Conservation (phyloP, 1,284 basidiomycete species). For the Pseudozyma pruni region DNA sequence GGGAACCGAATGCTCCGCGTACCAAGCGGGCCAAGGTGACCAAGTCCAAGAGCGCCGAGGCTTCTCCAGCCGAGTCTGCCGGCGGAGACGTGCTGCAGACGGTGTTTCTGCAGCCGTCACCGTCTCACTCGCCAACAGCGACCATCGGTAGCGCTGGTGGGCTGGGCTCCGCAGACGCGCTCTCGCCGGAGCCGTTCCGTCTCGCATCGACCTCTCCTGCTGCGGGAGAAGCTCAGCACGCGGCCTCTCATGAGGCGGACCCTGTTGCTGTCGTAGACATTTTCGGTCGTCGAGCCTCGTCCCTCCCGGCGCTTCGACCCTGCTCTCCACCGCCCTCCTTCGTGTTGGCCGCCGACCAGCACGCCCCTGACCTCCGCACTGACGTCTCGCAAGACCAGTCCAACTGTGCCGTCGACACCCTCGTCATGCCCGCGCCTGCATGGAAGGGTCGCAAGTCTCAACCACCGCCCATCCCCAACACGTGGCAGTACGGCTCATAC, state of each 20-base stretch:
- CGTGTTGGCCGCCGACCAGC: not conserved
- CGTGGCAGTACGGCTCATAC: slow-evolving; percentile 37
- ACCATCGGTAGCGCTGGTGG: not conserved
- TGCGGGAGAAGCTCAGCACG: not conserved
- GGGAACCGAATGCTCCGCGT: not conserved
- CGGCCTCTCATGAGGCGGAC: not conserved
- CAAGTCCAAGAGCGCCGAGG: not conserved
- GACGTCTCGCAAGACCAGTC: not conserved
- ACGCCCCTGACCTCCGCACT: not conserved
- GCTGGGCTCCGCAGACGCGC: not conserved
- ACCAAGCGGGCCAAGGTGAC: slow-evolving; percentile 12
- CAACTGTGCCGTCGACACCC: not conserved
- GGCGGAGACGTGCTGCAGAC: slow-evolving; percentile 25
- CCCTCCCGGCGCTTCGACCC: slow-evolving; percentile 10
- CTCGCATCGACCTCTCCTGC: slow-evolving; percentile 14
- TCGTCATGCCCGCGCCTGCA: slow-evolving; percentile 27
- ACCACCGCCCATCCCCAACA: slow-evolving; percentile 35
- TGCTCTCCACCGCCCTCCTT: slow-evolving; percentile 23
- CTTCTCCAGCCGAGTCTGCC: not conserved
- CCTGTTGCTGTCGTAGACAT: not conserved
- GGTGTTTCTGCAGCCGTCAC: slow-evolving; percentile 31
- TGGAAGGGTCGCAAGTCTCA: slow-evolving; percentile 22
- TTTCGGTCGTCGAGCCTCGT: slow-evolving; percentile 27
- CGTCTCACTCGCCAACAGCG: slow-evolving; percentile 14
- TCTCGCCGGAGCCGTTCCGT: slow-evolving; percentile 19